phyloP scores from a whole-genome alignment of 2,329 filamentous ascomycete species.

The Bretziella fagacearum region DNA sequence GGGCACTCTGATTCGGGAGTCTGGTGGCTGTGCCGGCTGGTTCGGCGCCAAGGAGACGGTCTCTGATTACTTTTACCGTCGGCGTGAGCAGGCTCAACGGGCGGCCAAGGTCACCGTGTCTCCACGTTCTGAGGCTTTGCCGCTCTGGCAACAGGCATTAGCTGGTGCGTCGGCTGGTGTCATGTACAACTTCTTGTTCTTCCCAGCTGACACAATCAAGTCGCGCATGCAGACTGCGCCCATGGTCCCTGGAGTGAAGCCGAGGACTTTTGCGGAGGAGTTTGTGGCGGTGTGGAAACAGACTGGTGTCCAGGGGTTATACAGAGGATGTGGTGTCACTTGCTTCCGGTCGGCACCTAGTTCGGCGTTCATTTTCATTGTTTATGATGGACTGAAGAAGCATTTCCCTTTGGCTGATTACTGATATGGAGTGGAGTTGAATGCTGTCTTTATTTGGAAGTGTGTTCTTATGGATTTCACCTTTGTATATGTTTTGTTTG shows the following conservation, averaged over 20 bases:
- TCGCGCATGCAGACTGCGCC: slow-evolving; percentile 88
- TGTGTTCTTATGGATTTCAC: slow-evolving; percentile 16
- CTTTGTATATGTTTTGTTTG: not conserved
- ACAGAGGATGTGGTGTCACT: slow-evolving; percentile 89
- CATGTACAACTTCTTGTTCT: slow-evolving; percentile 94
- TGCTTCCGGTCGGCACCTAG: slow-evolving; percentile 76
- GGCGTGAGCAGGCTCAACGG: slow-evolving; percentile 31
- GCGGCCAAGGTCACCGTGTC: slow-evolving; percentile 30
- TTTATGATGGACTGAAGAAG: slow-evolving; percentile 73
- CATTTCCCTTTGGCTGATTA: slow-evolving; percentile 36
- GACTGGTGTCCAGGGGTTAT: slow-evolving; percentile 69
- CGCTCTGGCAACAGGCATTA: slow-evolving; percentile 71
- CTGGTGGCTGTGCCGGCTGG: slow-evolving; percentile 86
- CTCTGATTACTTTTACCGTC: slow-evolving; percentile 49
- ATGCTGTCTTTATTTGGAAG: slow-evolving; percentile 17
- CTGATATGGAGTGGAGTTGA: slow-evolving; percentile 9
- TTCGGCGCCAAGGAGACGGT: slow-evolving; percentile 81
- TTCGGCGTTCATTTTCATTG: slow-evolving; percentile 94
- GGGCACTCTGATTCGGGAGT: slow-evolving; percentile 85
- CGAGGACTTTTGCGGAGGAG: slow-evolving; percentile 56
- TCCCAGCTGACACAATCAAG: slow-evolving; percentile 94
- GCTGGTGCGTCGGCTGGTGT: slow-evolving; percentile 81
- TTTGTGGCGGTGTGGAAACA: slow-evolving; percentile 60
- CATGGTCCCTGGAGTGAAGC: slow-evolving; percentile 36
- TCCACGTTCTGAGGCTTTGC: slow-evolving; percentile 45